Evolutionary conservation across 352 stramenopile species (phyloP), one percentile per base, ranked within the genome.

Genomic region (Pythium sukuiense): DNA sequence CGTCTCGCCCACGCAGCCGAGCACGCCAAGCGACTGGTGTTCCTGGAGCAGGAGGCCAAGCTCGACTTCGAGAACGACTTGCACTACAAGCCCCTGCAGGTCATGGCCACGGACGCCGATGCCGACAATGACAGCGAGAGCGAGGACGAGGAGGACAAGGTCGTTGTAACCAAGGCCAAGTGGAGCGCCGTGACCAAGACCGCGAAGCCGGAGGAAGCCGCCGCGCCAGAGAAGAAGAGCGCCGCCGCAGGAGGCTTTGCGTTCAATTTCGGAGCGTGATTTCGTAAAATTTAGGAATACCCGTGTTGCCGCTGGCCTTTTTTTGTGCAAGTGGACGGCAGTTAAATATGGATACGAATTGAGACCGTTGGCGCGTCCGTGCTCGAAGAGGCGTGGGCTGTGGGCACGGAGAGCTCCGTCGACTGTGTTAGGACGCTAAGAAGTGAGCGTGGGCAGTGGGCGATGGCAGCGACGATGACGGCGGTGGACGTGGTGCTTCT

Each of bases 21-120:
- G 63, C 85, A 94, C 59, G 85, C 83, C 1, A 75, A 70, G 49
- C 81, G 85, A 1, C 69, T 94, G 30, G 72, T 94, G 52, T 94
- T 94, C 55, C 18, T 91, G 2, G 63, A 78, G 26, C 52, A 88
- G 53, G 81, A 90, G 13, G 62, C 59, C n/a, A 71, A 72, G 18
- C 76, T 87, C 2, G 76, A 85, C 48, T 92, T 93, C 64, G 76
- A 83, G 27, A 89, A 87, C 50, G 71, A 85, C 9, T 63, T 79
- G 18, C 87, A 88, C 59, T 93, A 87, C 58, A 72, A 61, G 53
- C 74, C 82, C 16, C 63, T 93, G 35, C 13, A 76, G 48, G 64
- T 73, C 12, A 61, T 81, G 13, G 59, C 71, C 6, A 46, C 71
- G 2, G 52, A 76, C 20, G 70, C 69, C 24, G 76, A 67, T 18